Evolutionary conservation across 345 rosid species (phyloP).

Genomic region (Gossypium turneri): DNA sequence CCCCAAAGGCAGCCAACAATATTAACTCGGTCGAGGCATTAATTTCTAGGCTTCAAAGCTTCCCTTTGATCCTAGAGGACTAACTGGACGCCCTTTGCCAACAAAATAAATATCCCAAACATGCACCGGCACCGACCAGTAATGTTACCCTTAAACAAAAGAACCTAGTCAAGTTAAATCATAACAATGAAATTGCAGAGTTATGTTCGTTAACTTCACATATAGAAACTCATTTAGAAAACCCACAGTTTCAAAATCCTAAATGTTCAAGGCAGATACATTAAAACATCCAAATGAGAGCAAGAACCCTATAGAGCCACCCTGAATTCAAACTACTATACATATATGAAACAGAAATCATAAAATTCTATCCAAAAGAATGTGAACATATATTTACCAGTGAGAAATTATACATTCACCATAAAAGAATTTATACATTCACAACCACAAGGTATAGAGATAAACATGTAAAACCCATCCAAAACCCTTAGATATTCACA

Average conservation of each 20-base stretch:
- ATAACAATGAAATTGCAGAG: background rate
- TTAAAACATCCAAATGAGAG: background rate
- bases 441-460: background rate
- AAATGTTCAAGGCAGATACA: background rate
- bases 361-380: background rate
- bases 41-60: background rate
- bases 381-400: background rate
- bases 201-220: background rate
- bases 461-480: background rate
- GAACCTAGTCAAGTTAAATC: background rate
- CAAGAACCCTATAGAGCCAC: background rate
- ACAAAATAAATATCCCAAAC: slow-evolving; percentile 8
- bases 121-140: background rate
- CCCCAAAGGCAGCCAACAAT: background rate
- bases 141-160: too few species aligned
- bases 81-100: background rate
- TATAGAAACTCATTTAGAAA: background rate
- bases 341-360: background rate
- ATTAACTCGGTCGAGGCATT: background rate
- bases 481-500: background rate
- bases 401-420: background rate
- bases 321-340: background rate
- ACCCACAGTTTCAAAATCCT: background rate
- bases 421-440: background rate
- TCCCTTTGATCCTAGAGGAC: background rate